Evolutionary conservation across 2,329 filamentous ascomycete genomes (phyloP).

Genomic region (Bretziella fagacearum): DNA sequence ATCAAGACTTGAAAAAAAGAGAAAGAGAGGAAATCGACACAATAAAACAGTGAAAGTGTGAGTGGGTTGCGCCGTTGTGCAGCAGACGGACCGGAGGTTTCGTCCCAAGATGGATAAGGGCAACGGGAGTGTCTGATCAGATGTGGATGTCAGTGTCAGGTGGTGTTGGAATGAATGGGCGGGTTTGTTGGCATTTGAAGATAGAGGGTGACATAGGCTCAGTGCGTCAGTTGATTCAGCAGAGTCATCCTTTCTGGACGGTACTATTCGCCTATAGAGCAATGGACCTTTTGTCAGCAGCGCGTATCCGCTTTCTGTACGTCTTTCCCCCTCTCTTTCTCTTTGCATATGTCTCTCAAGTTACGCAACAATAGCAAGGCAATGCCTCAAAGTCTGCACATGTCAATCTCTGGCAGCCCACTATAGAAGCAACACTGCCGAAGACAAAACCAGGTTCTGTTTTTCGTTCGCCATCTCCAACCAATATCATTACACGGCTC

Average conservation of each 20-base stretch:
- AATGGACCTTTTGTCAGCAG: neutral
- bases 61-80: neutral
- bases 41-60: neutral
- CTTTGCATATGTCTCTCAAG: neutral
- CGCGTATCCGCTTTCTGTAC: neutral
- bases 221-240: neutral
- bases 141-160: conserved; percentile 3
- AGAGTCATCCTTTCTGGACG: neutral
- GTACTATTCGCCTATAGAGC: neutral
- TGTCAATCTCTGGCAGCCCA: neutral
- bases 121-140: neutral
- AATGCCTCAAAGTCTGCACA: neutral
- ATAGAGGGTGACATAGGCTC: neutral
- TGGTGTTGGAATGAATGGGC: neutral
- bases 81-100: conserved; percentile 1
- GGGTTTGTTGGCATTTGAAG: neutral
- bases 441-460: no score
- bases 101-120: conserved; percentile 1
- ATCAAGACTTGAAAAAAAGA: neutral
- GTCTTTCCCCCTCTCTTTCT: neutral
- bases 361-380: conserved; percentile 1
- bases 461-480: no score
- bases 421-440: no score
- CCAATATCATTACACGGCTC: no score
- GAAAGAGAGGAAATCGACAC: neutral